These are phyloP conservation scores for Wickerhamiella azymoides DNA, from an alignment of 805 yeast species.

Conservation along the genomic window DNA sequence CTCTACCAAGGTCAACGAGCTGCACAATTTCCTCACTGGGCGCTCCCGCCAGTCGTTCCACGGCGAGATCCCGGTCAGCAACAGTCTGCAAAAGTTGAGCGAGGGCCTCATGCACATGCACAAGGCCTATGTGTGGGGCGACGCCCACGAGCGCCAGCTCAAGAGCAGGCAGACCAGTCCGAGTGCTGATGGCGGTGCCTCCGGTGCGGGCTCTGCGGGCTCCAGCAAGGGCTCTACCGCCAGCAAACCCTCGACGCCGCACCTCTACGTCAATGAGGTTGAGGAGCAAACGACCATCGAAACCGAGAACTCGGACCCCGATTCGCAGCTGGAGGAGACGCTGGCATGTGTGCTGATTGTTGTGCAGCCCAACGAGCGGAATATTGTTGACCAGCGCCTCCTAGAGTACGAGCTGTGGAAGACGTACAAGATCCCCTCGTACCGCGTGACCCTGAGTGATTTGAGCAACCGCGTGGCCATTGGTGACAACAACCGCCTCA, in stretches of 20 bases:
- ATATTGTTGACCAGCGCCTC: slow-evolving; percentile 81
- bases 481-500: slow-evolving; percentile 28
- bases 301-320: neutral
- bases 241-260: neutral
- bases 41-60: slow-evolving; percentile 28
- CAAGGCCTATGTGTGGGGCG: slow-evolving; percentile 30
- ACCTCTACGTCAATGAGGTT: neutral
- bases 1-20: slow-evolving; percentile 60
- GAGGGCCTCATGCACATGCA: slow-evolving; percentile 58
- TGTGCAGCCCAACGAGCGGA: slow-evolving; percentile 75
- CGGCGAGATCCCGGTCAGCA: slow-evolving; percentile 48
- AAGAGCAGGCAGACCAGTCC: neutral
- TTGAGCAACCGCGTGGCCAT: slow-evolving; percentile 33
- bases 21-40: slow-evolving; percentile 44
- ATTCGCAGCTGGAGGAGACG: slow-evolving; percentile 11
- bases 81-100: slow-evolving; percentile 49
- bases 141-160: slow-evolving; percentile 10
- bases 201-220: too few species aligned
- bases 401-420: slow-evolving; percentile 57
- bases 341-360: slow-evolving; percentile 47
- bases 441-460: slow-evolving; percentile 54
- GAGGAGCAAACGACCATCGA: slow-evolving; percentile 13
- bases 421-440: slow-evolving; percentile 42
- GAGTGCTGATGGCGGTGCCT: neutral
- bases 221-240: neutral